Evolutionary conservation across 352 stramenopile species (phyloP).

Genomic region (Globisporangium irregulare): DNA sequence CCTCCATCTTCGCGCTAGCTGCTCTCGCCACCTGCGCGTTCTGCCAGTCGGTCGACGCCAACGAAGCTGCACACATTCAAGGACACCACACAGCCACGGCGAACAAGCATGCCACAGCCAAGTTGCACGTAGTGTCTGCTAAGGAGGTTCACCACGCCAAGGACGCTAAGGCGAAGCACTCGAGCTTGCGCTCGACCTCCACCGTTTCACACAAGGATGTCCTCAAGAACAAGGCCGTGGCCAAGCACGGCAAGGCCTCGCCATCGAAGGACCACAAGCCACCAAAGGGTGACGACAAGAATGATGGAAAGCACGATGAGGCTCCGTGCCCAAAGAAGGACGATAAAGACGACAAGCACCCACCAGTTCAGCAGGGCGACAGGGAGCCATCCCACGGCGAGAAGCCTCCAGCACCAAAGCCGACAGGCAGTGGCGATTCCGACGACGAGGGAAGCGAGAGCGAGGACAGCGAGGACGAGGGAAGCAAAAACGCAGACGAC

Average conservation of each 20-base stretch:
- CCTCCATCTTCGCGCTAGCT: constrained; percentile 10
- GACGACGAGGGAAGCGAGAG: neutral
- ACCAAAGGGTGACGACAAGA: neutral
- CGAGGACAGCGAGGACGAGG: neutral
- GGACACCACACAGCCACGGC: neutral
- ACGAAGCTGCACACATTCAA: neutral
- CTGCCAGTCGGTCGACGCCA: neutral
- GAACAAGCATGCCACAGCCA: neutral
- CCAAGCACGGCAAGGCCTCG: neutral
- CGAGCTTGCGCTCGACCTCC: neutral
- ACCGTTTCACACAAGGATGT: constrained; percentile 92
- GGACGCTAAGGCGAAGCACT: constrained; percentile 77
- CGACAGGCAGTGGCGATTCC: neutral
- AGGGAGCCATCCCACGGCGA: neutral
- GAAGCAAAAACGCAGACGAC: neutral
- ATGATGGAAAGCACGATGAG: neutral
- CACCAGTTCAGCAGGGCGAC: neutral
- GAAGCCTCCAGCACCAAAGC: neutral
- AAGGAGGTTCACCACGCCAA: constrained; percentile 79
- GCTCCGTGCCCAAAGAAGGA: neutral
- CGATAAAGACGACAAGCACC: neutral
- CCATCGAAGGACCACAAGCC: neutral
- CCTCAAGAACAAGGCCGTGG: neutral
- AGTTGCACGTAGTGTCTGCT: neutral
- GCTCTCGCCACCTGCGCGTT: constrained; percentile 10